Base-by-base conservation (phyloP, 106 monocot species). In the Triglochin maritima region DNA sequence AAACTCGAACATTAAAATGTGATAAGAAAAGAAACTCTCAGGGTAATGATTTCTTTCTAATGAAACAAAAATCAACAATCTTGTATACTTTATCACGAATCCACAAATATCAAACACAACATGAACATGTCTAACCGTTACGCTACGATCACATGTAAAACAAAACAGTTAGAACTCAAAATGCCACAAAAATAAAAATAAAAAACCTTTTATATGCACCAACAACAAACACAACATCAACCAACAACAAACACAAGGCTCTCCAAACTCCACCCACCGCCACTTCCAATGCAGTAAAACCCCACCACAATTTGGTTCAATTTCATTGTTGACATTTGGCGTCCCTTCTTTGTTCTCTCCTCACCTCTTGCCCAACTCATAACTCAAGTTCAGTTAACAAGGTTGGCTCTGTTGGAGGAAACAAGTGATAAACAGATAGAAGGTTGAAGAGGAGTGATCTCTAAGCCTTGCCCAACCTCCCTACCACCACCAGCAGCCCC, bases 361-460 rank as follows among this genome's bases (percentile, higher is more conserved):
- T 44, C 10, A 6, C 60, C 60, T 41, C 60, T 42, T 61, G 60
- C 41, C n/a, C 16, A 4, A 17, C 47, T 49, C n/a, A 43, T 10
- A 55, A 4, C 14, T 55, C 13, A 2, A 6, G 55, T 12, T 12
- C 8, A 12, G 55, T 9, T 55, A 55, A 55, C 10, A 3, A 5
- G 13, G 46, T 62, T 62, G 64, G 7, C 49, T 7, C 16, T 49
- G 13, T 47, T 47, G 15, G 7, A 49, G 17, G 48, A 43, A 47
- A 58, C 29, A 42, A 64, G 62, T 62, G 62, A 45, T 62, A n/a
- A 9, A 7, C 13, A n/a, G n/a, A 4, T 43, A 44, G 67, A n/a
- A 43, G 47, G 58, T 29, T 29, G 1, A 29, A 47, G 29, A 70
- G 12, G 70, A 48, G 70, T 70, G 70, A 44, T 48, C 17, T 59